A percentile compares a stretch with the other conserved stretches of the same genome.
phyloP scores from a whole-genome alignment of 345 rosid species.

The Isatis tinctoria region DNA sequence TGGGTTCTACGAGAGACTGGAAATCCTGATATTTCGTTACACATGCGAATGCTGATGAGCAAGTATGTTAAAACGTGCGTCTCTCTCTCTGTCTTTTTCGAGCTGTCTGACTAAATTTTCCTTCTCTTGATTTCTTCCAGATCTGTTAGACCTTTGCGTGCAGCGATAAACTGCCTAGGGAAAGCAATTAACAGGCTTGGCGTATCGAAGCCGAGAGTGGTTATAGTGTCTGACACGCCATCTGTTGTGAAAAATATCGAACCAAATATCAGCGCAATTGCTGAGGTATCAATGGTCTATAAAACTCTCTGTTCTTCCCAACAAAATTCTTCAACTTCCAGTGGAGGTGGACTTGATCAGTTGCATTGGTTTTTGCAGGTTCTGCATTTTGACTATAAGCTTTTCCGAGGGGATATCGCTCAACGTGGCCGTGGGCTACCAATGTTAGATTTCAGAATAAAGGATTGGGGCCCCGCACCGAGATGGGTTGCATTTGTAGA shows the following conservation, averaged over 20 bases:
- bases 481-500: slow-evolving; percentile 99
- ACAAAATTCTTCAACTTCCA: not conserved
- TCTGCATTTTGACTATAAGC: slow-evolving; percentile 72
- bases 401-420: slow-evolving; percentile 59
- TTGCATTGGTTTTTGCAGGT: slow-evolving; percentile 47
- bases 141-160: slow-evolving; percentile 69
- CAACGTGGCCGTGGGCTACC: slow-evolving; percentile 33
- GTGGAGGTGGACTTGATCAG: not conserved
- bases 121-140: slow-evolving; percentile 39
- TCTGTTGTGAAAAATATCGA: slow-evolving; percentile 50
- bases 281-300: slow-evolving; percentile 61
- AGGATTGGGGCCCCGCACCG: slow-evolving; percentile 99
- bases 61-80: slow-evolving; percentile 43
- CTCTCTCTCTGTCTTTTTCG: not conserved
- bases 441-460: slow-evolving; percentile 62
- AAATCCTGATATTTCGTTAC: slow-evolving; percentile 86
- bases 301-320: not conserved
- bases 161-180: slow-evolving; percentile 62
- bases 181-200: slow-evolving; percentile 46
- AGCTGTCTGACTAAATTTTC: not conserved
- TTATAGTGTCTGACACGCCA: slow-evolving; percentile 85
- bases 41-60: slow-evolving; percentile 87
- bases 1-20: slow-evolving; percentile 59
- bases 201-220: slow-evolving; percentile 57
- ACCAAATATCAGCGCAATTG: slow-evolving; percentile 56